A percentile compares a stretch with the other conserved stretches of the same genome.
These are phyloP conservation scores for Xerocomus potaroensis DNA, from an alignment of 768 basidiomycete species.

Conservation along the genomic window DNA sequence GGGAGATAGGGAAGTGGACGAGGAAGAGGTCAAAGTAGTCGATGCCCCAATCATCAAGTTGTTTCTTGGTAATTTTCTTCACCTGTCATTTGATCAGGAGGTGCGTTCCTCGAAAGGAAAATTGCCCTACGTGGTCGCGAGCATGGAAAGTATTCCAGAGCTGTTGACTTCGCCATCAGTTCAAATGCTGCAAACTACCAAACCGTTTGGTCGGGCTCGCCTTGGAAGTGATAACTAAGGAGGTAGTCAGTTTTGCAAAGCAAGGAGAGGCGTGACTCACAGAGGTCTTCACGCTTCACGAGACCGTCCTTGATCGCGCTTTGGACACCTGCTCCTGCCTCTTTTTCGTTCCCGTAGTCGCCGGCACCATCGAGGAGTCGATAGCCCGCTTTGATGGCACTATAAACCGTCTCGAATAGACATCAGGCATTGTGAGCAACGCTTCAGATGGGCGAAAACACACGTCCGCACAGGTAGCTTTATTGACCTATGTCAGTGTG, in stretches of 20 bases:
- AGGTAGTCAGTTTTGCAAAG: not conserved
- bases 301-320: conserved; percentile 78
- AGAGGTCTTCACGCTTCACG: conserved; percentile 84
- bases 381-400: conserved; percentile 82
- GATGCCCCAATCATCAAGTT: conserved; percentile 78
- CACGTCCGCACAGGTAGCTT: conserved; percentile 57
- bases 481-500: conserved; percentile 44
- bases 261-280: conserved; percentile 39
- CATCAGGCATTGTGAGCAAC: conserved; percentile 1
- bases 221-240: conserved; percentile 79
- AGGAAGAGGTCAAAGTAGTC: conserved; percentile 81
- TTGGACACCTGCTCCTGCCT: conserved; percentile 73
- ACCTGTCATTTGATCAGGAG: conserved; percentile 36
- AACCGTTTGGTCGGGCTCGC: conserved; percentile 25
- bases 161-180: conserved; percentile 32
- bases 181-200: not conserved
- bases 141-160: conserved; percentile 91
- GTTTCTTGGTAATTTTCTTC: conserved; percentile 50
- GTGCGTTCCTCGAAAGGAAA: not conserved
- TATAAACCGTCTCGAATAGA: conserved; percentile 61
- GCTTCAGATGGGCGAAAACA: conserved; percentile 12
- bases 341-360: conserved; percentile 88
- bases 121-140: conserved; percentile 56
- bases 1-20: conserved; percentile 81
- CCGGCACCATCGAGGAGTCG: conserved; percentile 83